A percentile compares a stretch with the other conserved stretches of the same genome.
Evolutionary conservation across 2,329 filamentous ascomycete genomes (phyloP).

Genomic region (Knoxdaviesia proteae): DNA sequence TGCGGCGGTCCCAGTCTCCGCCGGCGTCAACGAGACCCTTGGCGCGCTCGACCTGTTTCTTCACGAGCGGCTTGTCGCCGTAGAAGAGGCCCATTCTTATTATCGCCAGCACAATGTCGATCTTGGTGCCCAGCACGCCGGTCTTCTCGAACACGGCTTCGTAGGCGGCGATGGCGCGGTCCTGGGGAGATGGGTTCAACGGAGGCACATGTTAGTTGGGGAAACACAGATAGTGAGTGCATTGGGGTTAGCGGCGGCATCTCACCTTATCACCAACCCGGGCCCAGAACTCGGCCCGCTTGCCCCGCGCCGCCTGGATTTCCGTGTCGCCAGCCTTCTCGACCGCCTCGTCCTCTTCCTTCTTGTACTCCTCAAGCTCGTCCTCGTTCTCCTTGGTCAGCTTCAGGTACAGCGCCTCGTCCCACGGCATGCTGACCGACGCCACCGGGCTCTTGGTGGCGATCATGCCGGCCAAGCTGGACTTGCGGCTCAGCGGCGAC

Average conservation of each 20-base stretch:
- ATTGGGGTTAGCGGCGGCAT: not conserved
- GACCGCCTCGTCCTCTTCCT: conserved; percentile 79
- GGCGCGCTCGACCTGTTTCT: conserved; percentile 83
- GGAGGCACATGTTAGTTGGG: no score
- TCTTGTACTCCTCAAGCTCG: conserved; percentile 57
- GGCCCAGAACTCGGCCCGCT: conserved; percentile 91
- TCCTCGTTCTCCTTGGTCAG: conserved; percentile 58
- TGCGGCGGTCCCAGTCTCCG: conserved; percentile 95
- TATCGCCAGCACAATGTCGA: conserved; percentile 89
- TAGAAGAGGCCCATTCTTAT: conserved; percentile 93
- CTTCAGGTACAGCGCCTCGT: conserved; percentile 67
- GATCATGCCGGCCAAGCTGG: conserved; percentile 53
- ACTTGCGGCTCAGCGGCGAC: conserved; percentile 40
- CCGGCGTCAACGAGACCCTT: conserved; percentile 81
- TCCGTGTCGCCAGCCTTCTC: conserved; percentile 96
- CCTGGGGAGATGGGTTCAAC: conserved; percentile 25
- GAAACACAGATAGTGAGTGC: no score
- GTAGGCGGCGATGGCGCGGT: conserved; percentile 81
- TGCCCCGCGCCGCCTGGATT: conserved; percentile 76
- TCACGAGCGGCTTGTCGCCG: conserved; percentile 75
- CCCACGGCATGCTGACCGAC: conserved; percentile 62
- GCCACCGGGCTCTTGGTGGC: conserved; percentile 46
- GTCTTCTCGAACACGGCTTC: conserved; percentile 93
- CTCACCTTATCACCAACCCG: conserved; percentile 84
- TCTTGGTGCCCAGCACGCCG: conserved; percentile 89